A percentile compares a stretch with the other conserved stretches of the same genome.
phyloP scores from a whole-genome alignment of 225 moss, liverwort and hornwort species.

The Polytrichum commune region DNA sequence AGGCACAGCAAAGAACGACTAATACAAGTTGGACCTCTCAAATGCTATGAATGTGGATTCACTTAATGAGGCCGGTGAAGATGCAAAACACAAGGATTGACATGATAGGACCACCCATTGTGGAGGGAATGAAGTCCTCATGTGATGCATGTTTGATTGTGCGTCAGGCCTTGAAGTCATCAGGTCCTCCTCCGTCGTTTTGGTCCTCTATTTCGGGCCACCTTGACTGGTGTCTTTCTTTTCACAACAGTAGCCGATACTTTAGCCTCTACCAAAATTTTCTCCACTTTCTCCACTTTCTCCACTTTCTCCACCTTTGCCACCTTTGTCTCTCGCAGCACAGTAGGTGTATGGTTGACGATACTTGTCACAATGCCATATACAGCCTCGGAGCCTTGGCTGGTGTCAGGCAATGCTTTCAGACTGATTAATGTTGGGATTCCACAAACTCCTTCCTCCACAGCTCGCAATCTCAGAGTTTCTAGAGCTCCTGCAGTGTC shows the following conservation, averaged over 20 bases:
- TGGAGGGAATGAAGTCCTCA: background rate
- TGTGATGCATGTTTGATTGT: background rate
- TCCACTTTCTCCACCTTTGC: background rate
- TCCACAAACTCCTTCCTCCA: conserved; percentile 44
- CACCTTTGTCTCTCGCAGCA: conserved; percentile 8
- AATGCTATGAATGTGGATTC: background rate
- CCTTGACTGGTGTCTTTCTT: conserved; percentile 21
- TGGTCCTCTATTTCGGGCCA: conserved; percentile 23
- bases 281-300: background rate
- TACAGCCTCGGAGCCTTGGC: conserved; percentile 49
- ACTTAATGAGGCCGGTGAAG: background rate
- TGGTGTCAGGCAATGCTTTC: conserved; percentile 51
- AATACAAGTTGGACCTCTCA: background rate
- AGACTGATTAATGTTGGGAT: conserved; percentile 38
- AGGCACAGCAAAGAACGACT: background rate
- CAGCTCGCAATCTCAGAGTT: conserved; percentile 47
- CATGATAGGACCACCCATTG: background rate
- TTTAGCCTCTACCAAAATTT: background rate
- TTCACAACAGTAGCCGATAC: conserved; percentile 9
- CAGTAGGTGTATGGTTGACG: conserved; percentile 28
- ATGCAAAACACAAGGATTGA: background rate
- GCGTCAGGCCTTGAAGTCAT: conserved; percentile 4
- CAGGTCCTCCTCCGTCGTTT: conserved; percentile 43
- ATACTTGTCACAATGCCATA: conserved; percentile 63
- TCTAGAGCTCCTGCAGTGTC: conserved; percentile 46